Conservation (phyloP, 2,329 filamentous ascomycete genomes). For the Ceratocystis cubensis region DNA sequence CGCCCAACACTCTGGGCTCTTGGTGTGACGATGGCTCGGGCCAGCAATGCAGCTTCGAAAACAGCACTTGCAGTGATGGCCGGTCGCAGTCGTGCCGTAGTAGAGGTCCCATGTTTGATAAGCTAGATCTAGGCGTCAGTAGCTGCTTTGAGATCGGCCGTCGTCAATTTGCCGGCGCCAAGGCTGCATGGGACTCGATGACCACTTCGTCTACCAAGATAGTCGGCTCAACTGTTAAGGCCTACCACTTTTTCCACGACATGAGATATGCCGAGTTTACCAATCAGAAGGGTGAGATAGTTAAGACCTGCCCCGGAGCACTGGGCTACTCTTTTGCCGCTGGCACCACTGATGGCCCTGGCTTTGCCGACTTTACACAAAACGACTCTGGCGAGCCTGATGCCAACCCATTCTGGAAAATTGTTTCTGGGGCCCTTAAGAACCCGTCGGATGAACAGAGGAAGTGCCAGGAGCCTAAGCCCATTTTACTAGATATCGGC, state of each 20-base stretch:
- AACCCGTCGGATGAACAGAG: conserved; percentile 56
- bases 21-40: conserved; percentile 76
- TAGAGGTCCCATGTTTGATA: conserved; percentile 53
- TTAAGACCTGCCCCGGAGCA: conserved; percentile 69
- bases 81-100: conserved; percentile 56
- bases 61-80: conserved; percentile 64
- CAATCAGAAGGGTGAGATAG: conserved; percentile 57
- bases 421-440: conserved; percentile 58
- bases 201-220: conserved; percentile 37
- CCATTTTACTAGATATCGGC: conserved; percentile 76
- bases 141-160: conserved; percentile 65
- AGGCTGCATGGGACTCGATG: conserved; percentile 34
- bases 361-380: conserved; percentile 81
- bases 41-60: conserved; percentile 54
- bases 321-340: conserved; percentile 83
- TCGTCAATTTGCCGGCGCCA: conserved; percentile 52
- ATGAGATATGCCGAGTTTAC: conserved; percentile 61
- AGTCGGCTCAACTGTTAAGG: conserved; percentile 53
- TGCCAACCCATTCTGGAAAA: conserved; percentile 62
- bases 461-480: conserved; percentile 67
- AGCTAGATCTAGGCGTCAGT: conserved; percentile 56
- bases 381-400: conserved; percentile 58
- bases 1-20: conserved; percentile 70
- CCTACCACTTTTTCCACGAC: conserved; percentile 71
- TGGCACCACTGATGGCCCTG: conserved; percentile 79